Base-by-base conservation (phyloP, 768 basidiomycete genomes). In the Pholiota microspora region DNA sequence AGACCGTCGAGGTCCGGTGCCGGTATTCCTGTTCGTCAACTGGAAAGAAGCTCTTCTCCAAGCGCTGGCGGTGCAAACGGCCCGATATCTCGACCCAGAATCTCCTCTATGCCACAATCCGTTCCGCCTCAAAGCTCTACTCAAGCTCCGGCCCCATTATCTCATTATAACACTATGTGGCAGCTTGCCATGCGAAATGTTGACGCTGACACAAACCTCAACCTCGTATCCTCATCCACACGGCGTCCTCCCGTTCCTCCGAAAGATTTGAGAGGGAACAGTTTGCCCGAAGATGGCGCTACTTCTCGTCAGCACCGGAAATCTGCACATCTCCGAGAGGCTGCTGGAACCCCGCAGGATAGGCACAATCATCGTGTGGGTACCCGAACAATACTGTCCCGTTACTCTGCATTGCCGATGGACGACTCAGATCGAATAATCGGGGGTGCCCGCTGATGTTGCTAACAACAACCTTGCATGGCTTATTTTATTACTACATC, bases 211-310 rank as follows among this genome's bases (percentile, higher is more conserved):
- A 35, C 23, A 21, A 24, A 49, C 21, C 4, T 24, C 25, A 24
- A 31, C 25, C 29, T 49, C 32, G n/a, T n/a, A n/a, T 10, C 31
- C 5, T 35, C n/a, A n/a, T n/a, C n/a, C n/a, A n/a, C n/a, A n/a
- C n/a, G 32, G 48, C 15, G 21, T 35, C 48, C 48, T 18, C 34
- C 47, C 31, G 40, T 42, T 7, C 47, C 48, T 49, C 48, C 31
- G 15, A 24, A 49, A 15, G 48, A 49, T 34, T 23, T 12, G 12
- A 4, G 18, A 24, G 48, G 24, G 32, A 23, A 24, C 31, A 35
- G 9, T 15, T 34, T 10, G 47, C 13, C 23, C 18, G 7, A n/a
- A 24, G 18, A 12, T 35, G 21, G 29, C 6, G 21, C 23, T 21
- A 24, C 34, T 2, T 32, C 21, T 13, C 9, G 31, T 21, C 31